These are phyloP conservation scores for Meyerozyma guilliermondii DNA, from an alignment of 1,139 yeast species.

Conservation along the genomic window DNA sequence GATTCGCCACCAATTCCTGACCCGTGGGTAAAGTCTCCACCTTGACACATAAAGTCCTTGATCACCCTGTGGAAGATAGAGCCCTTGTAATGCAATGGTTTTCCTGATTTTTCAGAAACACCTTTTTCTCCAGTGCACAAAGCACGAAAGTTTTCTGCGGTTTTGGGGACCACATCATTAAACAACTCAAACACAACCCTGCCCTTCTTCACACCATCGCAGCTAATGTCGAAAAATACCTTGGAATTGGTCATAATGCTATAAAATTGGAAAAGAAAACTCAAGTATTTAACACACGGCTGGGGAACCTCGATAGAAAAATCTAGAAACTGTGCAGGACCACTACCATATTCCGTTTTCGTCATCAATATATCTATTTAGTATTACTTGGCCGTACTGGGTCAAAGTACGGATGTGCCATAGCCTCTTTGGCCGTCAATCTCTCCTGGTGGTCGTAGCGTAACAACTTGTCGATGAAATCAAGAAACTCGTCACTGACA, in stretches of 20 bases:
- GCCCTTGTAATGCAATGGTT: slow-evolving; percentile 70
- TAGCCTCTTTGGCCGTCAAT: slow-evolving; percentile 71
- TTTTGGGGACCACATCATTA: slow-evolving; percentile 81
- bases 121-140: slow-evolving; percentile 92
- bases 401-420: slow-evolving; percentile 54
- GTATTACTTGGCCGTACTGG: slow-evolving; percentile 1
- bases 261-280: neutral
- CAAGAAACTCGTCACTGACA: slow-evolving; percentile 58
- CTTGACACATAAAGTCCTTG: slow-evolving; percentile 88
- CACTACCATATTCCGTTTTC: neutral
- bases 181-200: slow-evolving; percentile 73
- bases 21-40: slow-evolving; percentile 92
- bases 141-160: slow-evolving; percentile 89
- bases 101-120: slow-evolving; percentile 48
- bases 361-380: neutral
- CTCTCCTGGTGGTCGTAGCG: slow-evolving; percentile 72
- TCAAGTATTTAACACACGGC: neutral
- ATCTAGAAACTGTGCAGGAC: neutral
- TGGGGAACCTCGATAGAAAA: neutral
- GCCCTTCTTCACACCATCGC: slow-evolving; percentile 63
- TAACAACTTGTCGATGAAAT: slow-evolving; percentile 60
- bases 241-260: slow-evolving; percentile 17
- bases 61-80: slow-evolving; percentile 90
- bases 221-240: slow-evolving; percentile 72
- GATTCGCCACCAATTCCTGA: slow-evolving; percentile 94